phyloP scores from a whole-genome alignment of 2,329 filamentous ascomycete species.

The Aspergillus sergii region DNA sequence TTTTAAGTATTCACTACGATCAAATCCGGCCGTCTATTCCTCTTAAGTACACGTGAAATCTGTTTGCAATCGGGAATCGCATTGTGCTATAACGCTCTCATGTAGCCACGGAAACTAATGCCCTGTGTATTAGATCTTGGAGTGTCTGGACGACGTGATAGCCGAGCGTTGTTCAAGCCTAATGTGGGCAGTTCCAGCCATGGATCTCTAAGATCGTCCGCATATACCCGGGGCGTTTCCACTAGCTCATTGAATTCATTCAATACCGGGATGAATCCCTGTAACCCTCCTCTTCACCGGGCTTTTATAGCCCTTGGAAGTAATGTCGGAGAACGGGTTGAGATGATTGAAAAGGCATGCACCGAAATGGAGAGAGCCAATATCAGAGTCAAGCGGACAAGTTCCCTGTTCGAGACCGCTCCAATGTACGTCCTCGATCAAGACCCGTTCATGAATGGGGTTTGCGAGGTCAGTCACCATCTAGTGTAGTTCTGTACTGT shows the following conservation, averaged over 20 bases:
- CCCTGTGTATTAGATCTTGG: background rate
- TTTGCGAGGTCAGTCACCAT: conserved; percentile 74
- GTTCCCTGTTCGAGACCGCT: conserved; percentile 88
- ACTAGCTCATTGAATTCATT: conserved; percentile 10
- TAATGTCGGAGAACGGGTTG: conserved; percentile 84
- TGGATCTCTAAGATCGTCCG: conserved; percentile 6
- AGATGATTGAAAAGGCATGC: conserved; percentile 83
- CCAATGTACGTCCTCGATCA: conserved; percentile 97
- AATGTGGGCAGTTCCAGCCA: conserved; percentile 4
- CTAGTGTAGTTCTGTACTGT: background rate
- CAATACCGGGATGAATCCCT: conserved; percentile 22
- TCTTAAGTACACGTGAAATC: background rate
- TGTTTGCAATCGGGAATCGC: background rate
- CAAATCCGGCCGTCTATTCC: background rate
- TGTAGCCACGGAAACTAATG: background rate
- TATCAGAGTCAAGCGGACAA: conserved; percentile 77
- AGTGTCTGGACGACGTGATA: background rate
- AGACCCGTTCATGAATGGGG: conserved; percentile 85
- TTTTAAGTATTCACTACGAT: background rate
- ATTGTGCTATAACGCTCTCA: too few species aligned
- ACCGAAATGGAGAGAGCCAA: conserved; percentile 71
- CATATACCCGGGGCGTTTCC: conserved; percentile 15
- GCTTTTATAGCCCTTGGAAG: conserved; percentile 90
- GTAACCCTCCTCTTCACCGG: conserved; percentile 32
- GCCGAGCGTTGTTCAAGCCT: background rate